Percentiles rank a stretch among this genome's conserved stretches.
Evolutionary conservation across 1,284 basidiomycete species (phyloP).

Genomic region (Fomitopsis betulina): DNA sequence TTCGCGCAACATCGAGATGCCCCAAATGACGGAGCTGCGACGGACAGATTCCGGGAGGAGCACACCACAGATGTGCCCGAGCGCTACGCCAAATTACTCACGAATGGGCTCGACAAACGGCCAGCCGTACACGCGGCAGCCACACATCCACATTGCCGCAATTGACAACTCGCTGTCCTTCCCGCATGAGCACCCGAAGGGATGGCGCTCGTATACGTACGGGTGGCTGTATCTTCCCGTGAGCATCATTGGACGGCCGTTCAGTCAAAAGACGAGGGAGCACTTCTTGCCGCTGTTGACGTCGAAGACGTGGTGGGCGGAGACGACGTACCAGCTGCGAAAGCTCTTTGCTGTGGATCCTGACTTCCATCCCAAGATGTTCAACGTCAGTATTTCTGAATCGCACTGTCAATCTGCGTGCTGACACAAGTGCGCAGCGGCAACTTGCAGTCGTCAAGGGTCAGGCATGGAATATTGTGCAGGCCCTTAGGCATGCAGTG

Average conservation of each 20-base stretch:
- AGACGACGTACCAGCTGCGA: constrained; percentile 75
- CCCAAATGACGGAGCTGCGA: constrained; percentile 64
- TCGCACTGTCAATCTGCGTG: no score
- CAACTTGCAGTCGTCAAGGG: constrained; percentile 91
- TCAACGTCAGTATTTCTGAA: constrained; percentile 43
- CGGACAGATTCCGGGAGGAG: constrained; percentile 38
- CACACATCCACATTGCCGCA: constrained; percentile 77
- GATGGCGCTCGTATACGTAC: constrained; percentile 88
- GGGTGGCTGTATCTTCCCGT: constrained; percentile 91
- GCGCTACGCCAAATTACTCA: constrained; percentile 13
- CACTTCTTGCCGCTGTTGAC: constrained; percentile 82
- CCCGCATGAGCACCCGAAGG: constrained; percentile 84
- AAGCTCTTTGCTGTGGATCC: constrained; percentile 78
- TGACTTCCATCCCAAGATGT: constrained; percentile 86
- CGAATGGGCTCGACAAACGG: constrained; percentile 17
- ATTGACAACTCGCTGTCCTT: constrained; percentile 94
- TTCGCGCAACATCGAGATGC: constrained; percentile 65
- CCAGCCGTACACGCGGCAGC: constrained; percentile 31
- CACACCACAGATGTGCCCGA: constrained; percentile 30
- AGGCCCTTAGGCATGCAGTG: constrained; percentile 72
- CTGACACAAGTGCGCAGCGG: constrained; percentile 36
- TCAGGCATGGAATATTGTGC: constrained; percentile 87
- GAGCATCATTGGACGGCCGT: constrained; percentile 80
- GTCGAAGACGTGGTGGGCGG: constrained; percentile 86
- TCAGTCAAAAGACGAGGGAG: constrained; percentile 76